These are phyloP conservation scores for Tubosaeta sp. DNA, from an alignment of 768 basidiomycete species.

Conservation along the genomic window DNA sequence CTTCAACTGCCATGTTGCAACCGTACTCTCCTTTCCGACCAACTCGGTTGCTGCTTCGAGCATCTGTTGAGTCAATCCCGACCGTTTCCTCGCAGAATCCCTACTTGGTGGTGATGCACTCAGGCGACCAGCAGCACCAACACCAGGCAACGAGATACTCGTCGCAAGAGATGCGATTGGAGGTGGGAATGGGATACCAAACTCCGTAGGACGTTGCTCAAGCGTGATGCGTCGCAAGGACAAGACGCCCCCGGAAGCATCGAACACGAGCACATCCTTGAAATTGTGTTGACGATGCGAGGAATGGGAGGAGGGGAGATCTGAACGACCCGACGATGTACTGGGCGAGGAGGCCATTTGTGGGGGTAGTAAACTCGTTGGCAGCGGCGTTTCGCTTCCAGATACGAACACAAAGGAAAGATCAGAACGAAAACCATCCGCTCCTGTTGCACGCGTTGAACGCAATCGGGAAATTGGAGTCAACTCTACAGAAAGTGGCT, in stretches of 20 bases:
- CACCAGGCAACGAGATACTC: slow-evolving; percentile 59
- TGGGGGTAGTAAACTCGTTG: slow-evolving; percentile 39
- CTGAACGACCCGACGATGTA: slow-evolving; percentile 28
- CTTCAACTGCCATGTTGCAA: slow-evolving; percentile 66
- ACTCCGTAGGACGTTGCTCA: slow-evolving; percentile 32
- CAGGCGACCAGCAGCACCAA: slow-evolving; percentile 40
- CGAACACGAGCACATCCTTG: slow-evolving; percentile 66
- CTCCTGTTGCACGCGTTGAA: slow-evolving; percentile 26
- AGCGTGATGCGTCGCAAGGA: slow-evolving; percentile 52
- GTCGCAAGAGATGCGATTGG: slow-evolving; percentile 38
- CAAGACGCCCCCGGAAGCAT: slow-evolving; percentile 52
- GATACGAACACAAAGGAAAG: slow-evolving; percentile 55
- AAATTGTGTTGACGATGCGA: no score
- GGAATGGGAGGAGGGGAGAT: slow-evolving; percentile 25
- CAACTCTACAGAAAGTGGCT: slow-evolving; percentile 51
- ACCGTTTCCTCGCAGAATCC: slow-evolving; percentile 25
- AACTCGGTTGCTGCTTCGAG: slow-evolving; percentile 35
- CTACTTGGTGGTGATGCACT: slow-evolving; percentile 27
- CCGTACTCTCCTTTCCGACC: slow-evolving; percentile 35
- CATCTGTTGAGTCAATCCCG: slow-evolving; percentile 34
- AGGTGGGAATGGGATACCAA: slow-evolving; percentile 20
- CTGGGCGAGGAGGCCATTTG: slow-evolving; percentile 24
- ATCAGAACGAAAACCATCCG: slow-evolving; percentile 33
- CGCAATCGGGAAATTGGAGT: slow-evolving; percentile 54
- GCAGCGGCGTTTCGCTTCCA: slow-evolving; percentile 29